Percentiles rank a stretch among this genome's conserved stretches.
These are phyloP conservation scores for Exophiala spinifera DNA, from an alignment of 2,329 filamentous ascomycete species.

Conservation along the genomic window DNA sequence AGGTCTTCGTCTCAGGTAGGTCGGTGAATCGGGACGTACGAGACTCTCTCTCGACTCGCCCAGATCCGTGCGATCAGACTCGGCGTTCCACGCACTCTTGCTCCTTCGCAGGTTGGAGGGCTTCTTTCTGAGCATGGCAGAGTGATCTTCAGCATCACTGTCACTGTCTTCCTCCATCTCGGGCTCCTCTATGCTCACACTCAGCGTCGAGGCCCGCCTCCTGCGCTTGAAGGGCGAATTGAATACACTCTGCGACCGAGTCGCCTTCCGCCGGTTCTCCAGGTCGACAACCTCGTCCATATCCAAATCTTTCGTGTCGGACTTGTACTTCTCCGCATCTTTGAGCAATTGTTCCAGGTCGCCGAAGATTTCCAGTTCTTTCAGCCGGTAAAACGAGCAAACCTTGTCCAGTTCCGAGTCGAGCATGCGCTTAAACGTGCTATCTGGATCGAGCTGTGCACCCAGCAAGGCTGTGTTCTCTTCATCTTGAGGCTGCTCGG, in stretches of 20 bases:
- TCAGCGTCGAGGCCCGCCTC: conserved; percentile 46
- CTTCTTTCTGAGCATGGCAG: conserved; percentile 31
- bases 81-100: conserved; percentile 31
- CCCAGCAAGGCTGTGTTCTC: conserved; percentile 82
- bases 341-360: conserved; percentile 74
- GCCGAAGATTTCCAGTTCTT: conserved; percentile 81
- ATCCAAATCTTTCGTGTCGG: conserved; percentile 49
- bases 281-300: conserved; percentile 43
- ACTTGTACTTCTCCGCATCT: conserved; percentile 69
- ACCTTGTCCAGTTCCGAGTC: conserved; percentile 93
- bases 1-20: conserved; percentile 50
- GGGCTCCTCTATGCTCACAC: conserved; percentile 52
- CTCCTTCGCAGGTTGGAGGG: conserved; percentile 32
- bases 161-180: conserved; percentile 50
- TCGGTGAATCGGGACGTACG: conserved; percentile 44
- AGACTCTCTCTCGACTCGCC: conserved; percentile 48
- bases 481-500: conserved; percentile 59
- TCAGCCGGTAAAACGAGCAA: conserved; percentile 81
- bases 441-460: conserved; percentile 67
- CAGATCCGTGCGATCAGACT: conserved; percentile 13
- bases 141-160: conserved; percentile 33
- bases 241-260: conserved; percentile 52
- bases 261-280: conserved; percentile 41
- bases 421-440: conserved; percentile 74
- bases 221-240: conserved; percentile 46